Conservation (phyloP, 805 yeast genomes). For the Pichia thaimueangensis region DNA sequence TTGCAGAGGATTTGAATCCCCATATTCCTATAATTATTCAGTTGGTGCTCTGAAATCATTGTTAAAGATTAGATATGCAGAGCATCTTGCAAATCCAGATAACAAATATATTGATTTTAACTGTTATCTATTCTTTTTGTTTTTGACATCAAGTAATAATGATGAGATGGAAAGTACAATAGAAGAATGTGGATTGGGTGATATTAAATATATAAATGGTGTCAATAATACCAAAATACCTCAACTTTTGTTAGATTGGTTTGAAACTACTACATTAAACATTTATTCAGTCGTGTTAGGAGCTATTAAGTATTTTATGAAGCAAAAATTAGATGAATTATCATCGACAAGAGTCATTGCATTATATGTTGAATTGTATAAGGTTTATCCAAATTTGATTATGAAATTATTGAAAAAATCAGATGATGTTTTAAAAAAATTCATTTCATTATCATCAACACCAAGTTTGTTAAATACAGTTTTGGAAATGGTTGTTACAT, state of each 20-base stretch:
- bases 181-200: conserved; percentile 29
- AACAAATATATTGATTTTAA: conserved; percentile 13
- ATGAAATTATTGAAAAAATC: conserved; percentile 18
- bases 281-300: conserved; percentile 16
- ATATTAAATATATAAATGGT: conserved; percentile 28
- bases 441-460: conserved; percentile 20
- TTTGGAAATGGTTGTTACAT: conserved; percentile 19
- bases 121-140: conserved; percentile 29
- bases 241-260: conserved; percentile 17
- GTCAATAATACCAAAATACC: conserved; percentile 35
- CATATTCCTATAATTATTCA: conserved; percentile 48
- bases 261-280: conserved; percentile 9
- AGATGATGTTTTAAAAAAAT: conserved; percentile 18
- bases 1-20: conserved; percentile 52
- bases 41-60: conserved; percentile 38
- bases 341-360: conserved; percentile 21
- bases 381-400: conserved; percentile 13
- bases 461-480: conserved; percentile 20
- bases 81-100: conserved; percentile 16
- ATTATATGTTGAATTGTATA: conserved; percentile 15
- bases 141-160: conserved; percentile 31
- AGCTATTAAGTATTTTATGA: conserved; percentile 18
- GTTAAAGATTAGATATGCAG: conserved; percentile 37
- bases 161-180: conserved; percentile 30
- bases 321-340: conserved; percentile 21